Evolutionary conservation across 2,329 filamentous ascomycete genomes (phyloP).

Genomic region (Rachicladosporium sp.): DNA sequence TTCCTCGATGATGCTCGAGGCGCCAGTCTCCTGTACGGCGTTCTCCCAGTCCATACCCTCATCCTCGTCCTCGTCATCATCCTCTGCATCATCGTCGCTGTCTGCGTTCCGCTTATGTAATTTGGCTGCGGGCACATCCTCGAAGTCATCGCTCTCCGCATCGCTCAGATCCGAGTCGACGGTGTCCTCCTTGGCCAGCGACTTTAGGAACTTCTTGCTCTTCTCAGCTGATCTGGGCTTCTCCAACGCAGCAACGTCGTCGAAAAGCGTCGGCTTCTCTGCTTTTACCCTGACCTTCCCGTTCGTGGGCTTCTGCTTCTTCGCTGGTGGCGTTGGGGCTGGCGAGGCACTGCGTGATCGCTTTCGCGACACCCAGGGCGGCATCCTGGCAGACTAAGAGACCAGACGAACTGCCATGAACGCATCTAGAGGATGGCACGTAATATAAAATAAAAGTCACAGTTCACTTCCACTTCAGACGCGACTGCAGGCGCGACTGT

Average conservation of each 20-base stretch:
- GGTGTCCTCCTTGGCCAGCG: conserved; percentile 25
- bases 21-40: conserved; percentile 28
- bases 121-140: conserved; percentile 32
- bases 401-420: too few species aligned
- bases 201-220: conserved; percentile 24
- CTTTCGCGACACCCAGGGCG: conserved; percentile 57
- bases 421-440: too few species aligned
- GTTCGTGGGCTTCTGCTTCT: conserved; percentile 17
- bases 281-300: conserved; percentile 10
- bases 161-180: conserved; percentile 28
- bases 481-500: too few species aligned
- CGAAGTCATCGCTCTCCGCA: conserved; percentile 37
- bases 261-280: conserved; percentile 31
- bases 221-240: conserved; percentile 15
- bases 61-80: conserved; percentile 41
- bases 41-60: conserved; percentile 50
- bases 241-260: conserved; percentile 30
- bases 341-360: conserved; percentile 42
- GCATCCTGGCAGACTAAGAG: conserved; percentile 38
- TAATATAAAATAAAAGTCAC: too few species aligned
- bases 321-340: conserved; percentile 19
- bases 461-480: too few species aligned
- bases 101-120: conserved; percentile 35
- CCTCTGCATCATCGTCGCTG: conserved; percentile 38
- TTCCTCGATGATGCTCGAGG: conserved; percentile 5